These are phyloP conservation scores for Calonectria leucothoes DNA, from an alignment of 2,329 filamentous ascomycete genomes.

Conservation along the genomic window DNA sequence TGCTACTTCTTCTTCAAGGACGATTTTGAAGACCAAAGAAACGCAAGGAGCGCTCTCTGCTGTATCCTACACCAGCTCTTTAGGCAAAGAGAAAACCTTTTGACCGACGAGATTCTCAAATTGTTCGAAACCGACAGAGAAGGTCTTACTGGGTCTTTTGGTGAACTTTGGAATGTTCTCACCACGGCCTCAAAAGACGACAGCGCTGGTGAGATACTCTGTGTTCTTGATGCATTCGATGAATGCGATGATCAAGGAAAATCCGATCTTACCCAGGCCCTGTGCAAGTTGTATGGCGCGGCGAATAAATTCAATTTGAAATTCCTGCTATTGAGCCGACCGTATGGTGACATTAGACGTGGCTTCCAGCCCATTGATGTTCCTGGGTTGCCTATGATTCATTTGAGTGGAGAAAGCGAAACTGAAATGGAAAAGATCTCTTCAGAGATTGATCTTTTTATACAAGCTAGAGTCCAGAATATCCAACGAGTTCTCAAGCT, in stretches of 20 bases:
- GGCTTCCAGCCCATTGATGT: slow-evolving; percentile 27
- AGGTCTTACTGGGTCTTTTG: slow-evolving; percentile 35
- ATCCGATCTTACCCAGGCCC: slow-evolving; percentile 32
- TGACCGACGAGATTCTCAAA: slow-evolving; percentile 35
- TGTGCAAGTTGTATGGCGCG: slow-evolving; percentile 40
- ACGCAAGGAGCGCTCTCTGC: slow-evolving; percentile 43
- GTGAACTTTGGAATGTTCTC: slow-evolving; percentile 47
- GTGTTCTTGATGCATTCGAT: slow-evolving; percentile 55
- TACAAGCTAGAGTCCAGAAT: slow-evolving; percentile 20
- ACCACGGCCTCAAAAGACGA: slow-evolving; percentile 22
- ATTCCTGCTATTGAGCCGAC: slow-evolving; percentile 50
- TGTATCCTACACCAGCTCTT: slow-evolving; percentile 54
- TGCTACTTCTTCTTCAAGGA: slow-evolving; percentile 61
- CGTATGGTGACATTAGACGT: slow-evolving; percentile 39
- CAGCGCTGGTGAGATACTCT: slow-evolving; percentile 42
- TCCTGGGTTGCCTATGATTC: slow-evolving; percentile 25
- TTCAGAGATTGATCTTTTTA: slow-evolving; percentile 35
- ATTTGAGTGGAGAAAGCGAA: slow-evolving; percentile 31
- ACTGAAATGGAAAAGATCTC: slow-evolving; percentile 32
- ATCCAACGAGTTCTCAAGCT: slow-evolving; percentile 14
- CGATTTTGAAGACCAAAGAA: slow-evolving; percentile 51
- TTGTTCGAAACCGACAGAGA: slow-evolving; percentile 31
- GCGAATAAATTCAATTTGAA: slow-evolving; percentile 41
- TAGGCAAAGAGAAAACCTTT: slow-evolving; percentile 28
- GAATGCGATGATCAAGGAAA: slow-evolving; percentile 47